phyloP scores from a whole-genome alignment of 208 protist species.

The Wallacemonas collosoma region DNA sequence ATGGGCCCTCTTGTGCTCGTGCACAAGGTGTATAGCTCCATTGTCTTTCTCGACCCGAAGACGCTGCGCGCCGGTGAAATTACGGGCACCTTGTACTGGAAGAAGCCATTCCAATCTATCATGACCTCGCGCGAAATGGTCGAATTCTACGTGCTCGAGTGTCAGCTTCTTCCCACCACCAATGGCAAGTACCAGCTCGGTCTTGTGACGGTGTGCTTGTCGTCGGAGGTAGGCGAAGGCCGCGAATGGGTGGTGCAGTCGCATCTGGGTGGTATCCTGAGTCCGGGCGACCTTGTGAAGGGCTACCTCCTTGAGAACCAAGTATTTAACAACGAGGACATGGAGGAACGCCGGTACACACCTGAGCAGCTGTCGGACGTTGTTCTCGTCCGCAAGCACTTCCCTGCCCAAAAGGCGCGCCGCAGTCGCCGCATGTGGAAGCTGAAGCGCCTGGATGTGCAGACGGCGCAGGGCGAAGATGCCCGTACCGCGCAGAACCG shows the following conservation, averaged over 20 bases:
- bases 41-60: conserved; percentile 97
- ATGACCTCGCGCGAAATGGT: conserved; percentile 84
- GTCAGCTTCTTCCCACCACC: conserved; percentile 72
- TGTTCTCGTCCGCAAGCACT: conserved; percentile 94
- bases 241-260: conserved; percentile 93
- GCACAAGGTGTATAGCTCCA: conserved; percentile 93
- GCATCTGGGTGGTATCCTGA: conserved; percentile 94
- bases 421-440: conserved; percentile 77
- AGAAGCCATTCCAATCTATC: conserved; percentile 91
- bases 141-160: conserved; percentile 97
- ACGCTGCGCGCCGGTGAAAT: conserved; percentile 95
- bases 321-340: conserved; percentile 93
- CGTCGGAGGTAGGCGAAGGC: conserved; percentile 94
- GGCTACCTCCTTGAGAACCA: conserved; percentile 92
- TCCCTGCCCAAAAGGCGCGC: conserved; percentile 72
- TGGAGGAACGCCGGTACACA: conserved; percentile 74
- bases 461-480: conserved; percentile 58
- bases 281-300: conserved; percentile 94
- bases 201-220: conserved; percentile 95
- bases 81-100: conserved; percentile 91
- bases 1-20: conserved; percentile 94
- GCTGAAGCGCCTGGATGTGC: conserved; percentile 81
- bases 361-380: conserved; percentile 87
- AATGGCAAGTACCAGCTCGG: conserved; percentile 91
- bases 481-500: conserved; percentile 43